Evolutionary conservation across 768 basidiomycete genomes (phyloP), one percentile per base, ranked within the genome.

Genomic region (Suillus ampliporus): DNA sequence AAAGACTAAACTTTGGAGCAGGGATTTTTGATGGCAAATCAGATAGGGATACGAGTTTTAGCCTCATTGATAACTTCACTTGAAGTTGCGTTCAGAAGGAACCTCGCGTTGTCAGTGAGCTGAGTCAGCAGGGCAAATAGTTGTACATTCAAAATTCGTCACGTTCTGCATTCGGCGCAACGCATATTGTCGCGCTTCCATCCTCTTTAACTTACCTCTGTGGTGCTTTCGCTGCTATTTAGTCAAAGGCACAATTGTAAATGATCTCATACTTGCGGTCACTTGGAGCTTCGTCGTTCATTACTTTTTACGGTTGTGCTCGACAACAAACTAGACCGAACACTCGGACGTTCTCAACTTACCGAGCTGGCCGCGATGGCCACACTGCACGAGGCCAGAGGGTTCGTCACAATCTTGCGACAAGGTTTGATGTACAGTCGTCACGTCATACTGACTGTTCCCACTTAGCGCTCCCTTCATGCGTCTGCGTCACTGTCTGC

Each of bases 391-490:
- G 54, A 40, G 28, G 48, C 19, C 74, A 65, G 34, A 71, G 58
- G 65, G 57, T 34, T 31, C 60, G 58, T 41, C 58, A 66, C n/a
- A 64, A 57, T 46, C 38, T 63, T 48, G 68, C 63, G 68, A 80
- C 73, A 84, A 80, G 77, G 84, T 86, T 72, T 60, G 67, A 64
- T 64, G 65, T 60, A 37, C 61, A 65, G 60, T 50, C n/a, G 46
- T 54, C 58, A 60, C 64, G 56, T 62, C 68, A 58, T 51, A 46
- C n/a, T 71, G 65, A 78, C 51, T 61, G 54, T 58, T 51, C 57
- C 21, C 65, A 65, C 23, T 58, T 68, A 95, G 93, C 91, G 94
- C 67, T 68, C 80, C 15, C 85, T 97, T 70, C 95, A 97, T 78
- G 81, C 89, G 8, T 88, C 94, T 28, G 70, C 81, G 26, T 77